Evolutionary conservation across 1,284 basidiomycete species (phyloP).

Genomic region (Rhizopogon hawkerae): DNA sequence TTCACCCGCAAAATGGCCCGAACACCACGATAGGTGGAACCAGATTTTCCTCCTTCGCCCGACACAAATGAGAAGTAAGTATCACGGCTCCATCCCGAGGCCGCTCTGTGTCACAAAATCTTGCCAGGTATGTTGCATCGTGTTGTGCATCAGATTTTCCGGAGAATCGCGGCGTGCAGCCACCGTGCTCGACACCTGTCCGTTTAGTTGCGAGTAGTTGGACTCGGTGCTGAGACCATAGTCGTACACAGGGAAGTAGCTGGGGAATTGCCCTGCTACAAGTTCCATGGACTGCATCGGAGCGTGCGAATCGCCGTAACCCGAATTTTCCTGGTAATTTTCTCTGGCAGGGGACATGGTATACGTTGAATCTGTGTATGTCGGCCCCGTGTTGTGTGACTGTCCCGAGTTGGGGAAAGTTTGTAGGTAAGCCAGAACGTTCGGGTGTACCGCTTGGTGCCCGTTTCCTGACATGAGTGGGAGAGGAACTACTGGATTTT

Average conservation of each 20-base stretch:
- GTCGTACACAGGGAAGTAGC: slow-evolving; percentile 72
- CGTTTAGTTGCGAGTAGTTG: slow-evolving; percentile 29
- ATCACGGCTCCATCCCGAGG: background rate
- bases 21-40: background rate
- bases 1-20: background rate
- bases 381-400: slow-evolving; percentile 18
- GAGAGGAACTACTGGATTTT: slow-evolving; percentile 57
- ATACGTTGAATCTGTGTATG: slow-evolving; percentile 21
- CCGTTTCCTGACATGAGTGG: slow-evolving; percentile 38
- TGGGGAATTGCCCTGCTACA: slow-evolving; percentile 40
- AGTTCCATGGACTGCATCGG: slow-evolving; percentile 26
- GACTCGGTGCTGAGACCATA: slow-evolving; percentile 34
- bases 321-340: slow-evolving; percentile 13
- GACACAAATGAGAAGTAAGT: background rate
- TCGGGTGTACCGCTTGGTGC: slow-evolving; percentile 42
- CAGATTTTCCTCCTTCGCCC: background rate
- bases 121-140: slow-evolving; percentile 46
- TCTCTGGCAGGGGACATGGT: slow-evolving; percentile 23
- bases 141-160: slow-evolving; percentile 33
- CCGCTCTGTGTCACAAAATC: slow-evolving; percentile 40
- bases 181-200: slow-evolving; percentile 21
- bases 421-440: slow-evolving; percentile 56
- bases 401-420: slow-evolving; percentile 43
- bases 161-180: slow-evolving; percentile 39
- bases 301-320: slow-evolving; percentile 7